Evolutionary conservation across 192 early-diverging fungal genomes (phyloP).

Genomic region (Coemansia sp.): DNA sequence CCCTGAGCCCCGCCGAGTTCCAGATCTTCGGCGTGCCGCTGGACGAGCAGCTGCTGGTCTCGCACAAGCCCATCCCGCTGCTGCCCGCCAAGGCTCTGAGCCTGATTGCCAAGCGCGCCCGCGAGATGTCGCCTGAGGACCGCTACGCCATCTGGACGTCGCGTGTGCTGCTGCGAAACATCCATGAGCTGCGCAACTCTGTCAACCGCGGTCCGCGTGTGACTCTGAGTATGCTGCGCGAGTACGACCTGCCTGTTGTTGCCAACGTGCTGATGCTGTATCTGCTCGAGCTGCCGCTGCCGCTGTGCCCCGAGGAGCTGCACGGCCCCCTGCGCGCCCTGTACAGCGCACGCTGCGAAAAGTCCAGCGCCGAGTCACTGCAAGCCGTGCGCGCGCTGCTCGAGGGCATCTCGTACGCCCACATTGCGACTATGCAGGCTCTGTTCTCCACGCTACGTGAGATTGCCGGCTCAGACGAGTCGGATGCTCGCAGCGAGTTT

Average conservation of each 20-base stretch:
- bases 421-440: slow-evolving; percentile 39
- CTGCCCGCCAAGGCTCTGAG: slow-evolving; percentile 61
- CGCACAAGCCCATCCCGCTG: slow-evolving; percentile 59
- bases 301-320: slow-evolving; percentile 64
- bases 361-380: slow-evolving; percentile 25
- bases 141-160: slow-evolving; percentile 62
- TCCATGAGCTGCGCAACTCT: slow-evolving; percentile 63
- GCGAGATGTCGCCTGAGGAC: slow-evolving; percentile 45
- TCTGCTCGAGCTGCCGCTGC: slow-evolving; percentile 69
- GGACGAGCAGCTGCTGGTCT: slow-evolving; percentile 62
- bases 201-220: slow-evolving; percentile 61
- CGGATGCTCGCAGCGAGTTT: slow-evolving; percentile 21
- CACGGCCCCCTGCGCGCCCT: slow-evolving; percentile 66
- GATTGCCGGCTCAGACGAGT: slow-evolving; percentile 20
- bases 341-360: slow-evolving; percentile 52
- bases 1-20: slow-evolving; percentile 66
- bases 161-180: slow-evolving; percentile 53
- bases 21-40: slow-evolving; percentile 77
- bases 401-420: slow-evolving; percentile 32
- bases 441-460: slow-evolving; percentile 37
- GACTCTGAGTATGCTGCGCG: slow-evolving; percentile 54
- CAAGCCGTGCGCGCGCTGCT: slow-evolving; percentile 24
- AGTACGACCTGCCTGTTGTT: slow-evolving; percentile 58
- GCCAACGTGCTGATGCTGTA: slow-evolving; percentile 64
- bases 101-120: slow-evolving; percentile 56